Percentiles rank a stretch among this genome's conserved stretches.
Evolutionary conservation across 352 stramenopile species (phyloP).

Genomic region (Globisporangium alternatum): DNA sequence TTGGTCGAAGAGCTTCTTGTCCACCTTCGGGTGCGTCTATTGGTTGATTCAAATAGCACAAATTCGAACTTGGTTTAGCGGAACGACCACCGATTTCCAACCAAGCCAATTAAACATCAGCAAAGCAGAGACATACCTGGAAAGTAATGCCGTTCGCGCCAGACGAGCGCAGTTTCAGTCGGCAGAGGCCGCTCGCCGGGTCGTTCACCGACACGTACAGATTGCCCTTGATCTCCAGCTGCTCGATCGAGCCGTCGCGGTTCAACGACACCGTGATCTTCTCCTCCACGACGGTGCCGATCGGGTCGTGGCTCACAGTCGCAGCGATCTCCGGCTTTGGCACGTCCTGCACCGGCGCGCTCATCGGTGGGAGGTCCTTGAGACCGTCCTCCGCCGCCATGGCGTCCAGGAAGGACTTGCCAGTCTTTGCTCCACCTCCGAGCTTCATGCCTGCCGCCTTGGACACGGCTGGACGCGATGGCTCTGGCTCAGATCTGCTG

Average conservation of each 20-base stretch:
- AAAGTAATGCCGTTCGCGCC: constrained; percentile 72
- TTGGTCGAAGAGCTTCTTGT: constrained; percentile 86
- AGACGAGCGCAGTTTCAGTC: constrained; percentile 70
- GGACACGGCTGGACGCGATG: constrained; percentile 38
- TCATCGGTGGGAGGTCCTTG: constrained; percentile 86
- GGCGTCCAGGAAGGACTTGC: constrained; percentile 84
- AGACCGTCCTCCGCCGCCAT: constrained; percentile 85
- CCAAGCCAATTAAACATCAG: neutral
- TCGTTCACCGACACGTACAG: constrained; percentile 86
- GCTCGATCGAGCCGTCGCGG: constrained; percentile 76
- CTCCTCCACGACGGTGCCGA: constrained; percentile 81
- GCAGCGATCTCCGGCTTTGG: constrained; percentile 55
- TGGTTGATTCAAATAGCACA: constrained; percentile 4
- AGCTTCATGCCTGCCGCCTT: constrained; percentile 66
- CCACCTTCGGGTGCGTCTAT: constrained; percentile 80
- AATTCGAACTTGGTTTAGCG: neutral
- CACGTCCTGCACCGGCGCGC: constrained; percentile 52
- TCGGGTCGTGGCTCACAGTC: constrained; percentile 76
- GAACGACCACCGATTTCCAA: neutral
- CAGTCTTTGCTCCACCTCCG: constrained; percentile 43
- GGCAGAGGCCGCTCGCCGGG: constrained; percentile 57
- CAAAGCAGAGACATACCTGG: constrained; percentile 29
- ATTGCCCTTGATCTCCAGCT: constrained; percentile 86
- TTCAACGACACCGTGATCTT: constrained; percentile 86
- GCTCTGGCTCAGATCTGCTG: constrained; percentile 35